A percentile compares a stretch with the other conserved stretches of the same genome.
Evolutionary conservation across 2,329 filamentous ascomycete species (phyloP).

Genomic region (Exophiala phaeomuriformis): DNA sequence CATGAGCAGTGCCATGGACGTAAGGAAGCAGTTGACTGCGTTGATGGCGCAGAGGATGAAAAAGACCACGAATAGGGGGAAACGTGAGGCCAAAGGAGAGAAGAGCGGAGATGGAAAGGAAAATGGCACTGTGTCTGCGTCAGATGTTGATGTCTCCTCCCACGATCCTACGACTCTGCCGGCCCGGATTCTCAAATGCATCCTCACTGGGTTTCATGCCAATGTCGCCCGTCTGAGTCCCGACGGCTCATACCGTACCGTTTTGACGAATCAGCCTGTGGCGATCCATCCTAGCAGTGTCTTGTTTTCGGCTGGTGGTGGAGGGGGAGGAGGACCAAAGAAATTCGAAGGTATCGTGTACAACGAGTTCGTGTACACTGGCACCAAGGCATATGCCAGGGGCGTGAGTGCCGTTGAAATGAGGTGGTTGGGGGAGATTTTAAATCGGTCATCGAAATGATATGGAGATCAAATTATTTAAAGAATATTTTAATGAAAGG

Average conservation of each 20-base stretch:
- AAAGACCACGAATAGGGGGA: neutral
- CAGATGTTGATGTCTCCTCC: slow-evolving; percentile 31
- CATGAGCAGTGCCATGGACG: slow-evolving; percentile 57
- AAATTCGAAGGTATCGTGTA: slow-evolving; percentile 50
- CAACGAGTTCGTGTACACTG: slow-evolving; percentile 58
- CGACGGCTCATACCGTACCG: slow-evolving; percentile 49
- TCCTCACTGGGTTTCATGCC: slow-evolving; percentile 52
- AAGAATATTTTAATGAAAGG: too few relatives aligned
- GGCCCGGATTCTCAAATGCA: slow-evolving; percentile 49
- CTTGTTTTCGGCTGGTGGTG: slow-evolving; percentile 16
- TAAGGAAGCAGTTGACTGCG: slow-evolving; percentile 25
- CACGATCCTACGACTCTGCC: slow-evolving; percentile 35
- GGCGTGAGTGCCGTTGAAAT: slow-evolving; percentile 57
- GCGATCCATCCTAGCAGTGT: slow-evolving; percentile 45
- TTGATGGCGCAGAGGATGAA: slow-evolving; percentile 12
- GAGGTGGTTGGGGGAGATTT: slow-evolving; percentile 51
- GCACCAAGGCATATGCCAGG: slow-evolving; percentile 55
- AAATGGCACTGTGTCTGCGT: neutral
- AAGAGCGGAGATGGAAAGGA: neutral
- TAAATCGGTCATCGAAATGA: neutral
- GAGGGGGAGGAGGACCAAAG: neutral
- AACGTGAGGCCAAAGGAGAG: neutral
- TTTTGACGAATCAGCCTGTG: slow-evolving; percentile 55
- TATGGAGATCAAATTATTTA: too few relatives aligned
- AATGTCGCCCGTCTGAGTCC: slow-evolving; percentile 46